Percentiles rank a stretch among this genome's conserved stretches.
Evolutionary conservation across 2,329 filamentous ascomycete species (phyloP).

Genomic region (Cladophialophora carrionii): DNA sequence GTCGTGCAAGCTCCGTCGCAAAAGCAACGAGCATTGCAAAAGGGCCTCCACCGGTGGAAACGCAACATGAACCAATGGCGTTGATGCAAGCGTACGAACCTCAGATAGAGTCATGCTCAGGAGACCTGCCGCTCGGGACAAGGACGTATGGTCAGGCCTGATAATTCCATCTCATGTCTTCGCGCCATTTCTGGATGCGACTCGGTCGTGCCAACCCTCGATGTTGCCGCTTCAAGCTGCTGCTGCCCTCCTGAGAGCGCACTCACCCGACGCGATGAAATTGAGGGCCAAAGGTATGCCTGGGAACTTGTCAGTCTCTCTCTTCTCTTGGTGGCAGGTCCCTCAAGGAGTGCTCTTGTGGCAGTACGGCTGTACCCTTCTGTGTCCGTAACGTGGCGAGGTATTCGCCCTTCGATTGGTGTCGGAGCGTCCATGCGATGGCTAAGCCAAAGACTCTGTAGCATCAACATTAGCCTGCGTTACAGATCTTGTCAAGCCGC

Average conservation of each 20-base stretch:
- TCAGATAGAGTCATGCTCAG: constrained; percentile 32
- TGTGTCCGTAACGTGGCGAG: constrained; percentile 79
- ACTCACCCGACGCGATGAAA: constrained; percentile 92
- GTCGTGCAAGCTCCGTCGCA: constrained; percentile 4
- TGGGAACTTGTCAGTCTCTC: constrained; percentile 47
- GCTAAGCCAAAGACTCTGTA: constrained; percentile 65
- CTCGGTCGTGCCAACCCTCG: constrained; percentile 4
- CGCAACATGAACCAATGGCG: constrained; percentile 32
- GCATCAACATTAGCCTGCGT: constrained; percentile 4
- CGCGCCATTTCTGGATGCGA: constrained; percentile 8
- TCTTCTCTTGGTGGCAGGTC: constrained; percentile 71
- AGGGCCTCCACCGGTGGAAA: constrained; percentile 14
- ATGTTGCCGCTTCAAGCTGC: constrained; percentile 65
- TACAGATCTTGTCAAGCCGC: neutral
- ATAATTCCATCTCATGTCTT: neutral
- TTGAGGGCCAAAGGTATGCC: constrained; percentile 81
- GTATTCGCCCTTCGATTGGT: constrained; percentile 71
- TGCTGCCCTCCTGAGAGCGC: constrained; percentile 39
- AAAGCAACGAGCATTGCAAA: constrained; percentile 21
- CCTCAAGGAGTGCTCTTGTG: constrained; percentile 53
- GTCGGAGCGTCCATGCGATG: constrained; percentile 60
- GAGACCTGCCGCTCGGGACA: constrained; percentile 18
- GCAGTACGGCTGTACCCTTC: constrained; percentile 61
- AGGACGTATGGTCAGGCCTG: constrained; percentile 27
- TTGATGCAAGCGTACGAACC: constrained; percentile 40